These are phyloP conservation scores for Mycena olivaceomarginata DNA, from an alignment of 768 basidiomycete genomes.

Conservation along the genomic window DNA sequence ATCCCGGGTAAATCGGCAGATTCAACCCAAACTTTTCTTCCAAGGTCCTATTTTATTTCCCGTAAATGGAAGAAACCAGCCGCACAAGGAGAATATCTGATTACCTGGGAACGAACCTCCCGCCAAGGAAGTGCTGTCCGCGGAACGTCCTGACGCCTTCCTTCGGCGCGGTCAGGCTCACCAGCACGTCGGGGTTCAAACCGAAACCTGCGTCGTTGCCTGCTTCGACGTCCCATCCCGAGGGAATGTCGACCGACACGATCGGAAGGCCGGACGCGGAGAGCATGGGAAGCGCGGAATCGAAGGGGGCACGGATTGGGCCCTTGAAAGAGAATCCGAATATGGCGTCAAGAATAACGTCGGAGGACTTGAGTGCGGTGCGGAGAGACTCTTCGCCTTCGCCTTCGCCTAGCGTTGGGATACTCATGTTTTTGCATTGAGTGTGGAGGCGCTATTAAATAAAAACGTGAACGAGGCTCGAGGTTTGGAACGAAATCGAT, in stretches of 20 bases:
- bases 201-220: slow-evolving; percentile 77
- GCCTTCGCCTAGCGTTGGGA: slow-evolving; percentile 77
- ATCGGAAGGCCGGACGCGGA: slow-evolving; percentile 83
- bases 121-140: slow-evolving; percentile 95
- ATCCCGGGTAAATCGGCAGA: slow-evolving; percentile 87
- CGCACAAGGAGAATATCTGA: slow-evolving; percentile 47
- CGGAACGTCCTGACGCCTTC: slow-evolving; percentile 85
- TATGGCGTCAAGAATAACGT: slow-evolving; percentile 95
- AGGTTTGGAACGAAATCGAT: background rate
- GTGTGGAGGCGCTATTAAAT: slow-evolving; percentile 79
- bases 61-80: slow-evolving; percentile 8
- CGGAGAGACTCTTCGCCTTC: slow-evolving; percentile 69
- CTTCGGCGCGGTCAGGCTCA: slow-evolving; percentile 97
- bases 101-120: slow-evolving; percentile 93
- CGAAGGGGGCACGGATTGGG: slow-evolving; percentile 93
- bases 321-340: slow-evolving; percentile 99
- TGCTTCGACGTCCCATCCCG: slow-evolving; percentile 95
- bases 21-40: slow-evolving; percentile 87
- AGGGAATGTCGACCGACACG: slow-evolving; percentile 96
- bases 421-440: slow-evolving; percentile 94
- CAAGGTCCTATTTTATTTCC: slow-evolving; percentile 69
- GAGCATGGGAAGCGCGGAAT: slow-evolving; percentile 81
- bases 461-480: background rate
- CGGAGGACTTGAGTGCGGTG: slow-evolving; percentile 73
- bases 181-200: slow-evolving; percentile 84